phyloP scores from a whole-genome alignment of 106 monocot genomes.

The Gastrodia elata region DNA sequence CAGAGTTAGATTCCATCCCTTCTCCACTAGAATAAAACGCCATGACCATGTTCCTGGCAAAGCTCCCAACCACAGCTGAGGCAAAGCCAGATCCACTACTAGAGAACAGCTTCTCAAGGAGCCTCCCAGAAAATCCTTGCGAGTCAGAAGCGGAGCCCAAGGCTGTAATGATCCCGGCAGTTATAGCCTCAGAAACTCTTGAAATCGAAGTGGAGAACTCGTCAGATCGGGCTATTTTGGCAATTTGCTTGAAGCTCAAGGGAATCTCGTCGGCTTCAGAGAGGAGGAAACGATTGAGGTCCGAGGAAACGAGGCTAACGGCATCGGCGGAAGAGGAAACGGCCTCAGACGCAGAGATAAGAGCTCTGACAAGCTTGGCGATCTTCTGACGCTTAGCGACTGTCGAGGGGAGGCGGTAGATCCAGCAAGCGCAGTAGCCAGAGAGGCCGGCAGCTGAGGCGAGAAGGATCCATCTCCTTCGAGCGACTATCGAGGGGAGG shows the following conservation, averaged over 20 bases:
- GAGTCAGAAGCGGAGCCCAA: slow-evolving; percentile 7
- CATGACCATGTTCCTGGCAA: slow-evolving; percentile 45
- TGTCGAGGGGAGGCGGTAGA: slow-evolving; percentile 57
- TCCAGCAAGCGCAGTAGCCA: slow-evolving; percentile 47
- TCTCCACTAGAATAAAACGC: slow-evolving; percentile 21
- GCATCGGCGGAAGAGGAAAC: slow-evolving; percentile 38
- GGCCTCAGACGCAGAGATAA: slow-evolving; percentile 31
- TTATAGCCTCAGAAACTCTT: slow-evolving; percentile 49
- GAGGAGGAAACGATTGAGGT: slow-evolving; percentile 57
- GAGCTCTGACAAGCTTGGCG: slow-evolving; percentile 20
- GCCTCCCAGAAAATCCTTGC: slow-evolving; percentile 26
- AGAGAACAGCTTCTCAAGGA: slow-evolving; percentile 52
- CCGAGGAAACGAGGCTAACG: slow-evolving; percentile 38
- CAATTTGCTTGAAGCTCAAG: slow-evolving; percentile 35
- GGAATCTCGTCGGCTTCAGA: slow-evolving; percentile 68
- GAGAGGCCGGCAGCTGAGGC: slow-evolving; percentile 28
- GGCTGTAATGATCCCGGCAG: slow-evolving; percentile 36
- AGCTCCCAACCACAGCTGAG: slow-evolving; percentile 47
- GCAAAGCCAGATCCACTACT: slow-evolving; percentile 40
- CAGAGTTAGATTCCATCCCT: background rate
- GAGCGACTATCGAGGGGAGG: slow-evolving; percentile 31
- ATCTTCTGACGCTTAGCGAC: slow-evolving; percentile 19
- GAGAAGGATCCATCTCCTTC: slow-evolving; percentile 40
- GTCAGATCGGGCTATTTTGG: slow-evolving; percentile 46
- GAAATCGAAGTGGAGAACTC: slow-evolving; percentile 46